Conservation (phyloP, 2,329 filamentous ascomycete genomes). For the Aspergillus sp. region DNA sequence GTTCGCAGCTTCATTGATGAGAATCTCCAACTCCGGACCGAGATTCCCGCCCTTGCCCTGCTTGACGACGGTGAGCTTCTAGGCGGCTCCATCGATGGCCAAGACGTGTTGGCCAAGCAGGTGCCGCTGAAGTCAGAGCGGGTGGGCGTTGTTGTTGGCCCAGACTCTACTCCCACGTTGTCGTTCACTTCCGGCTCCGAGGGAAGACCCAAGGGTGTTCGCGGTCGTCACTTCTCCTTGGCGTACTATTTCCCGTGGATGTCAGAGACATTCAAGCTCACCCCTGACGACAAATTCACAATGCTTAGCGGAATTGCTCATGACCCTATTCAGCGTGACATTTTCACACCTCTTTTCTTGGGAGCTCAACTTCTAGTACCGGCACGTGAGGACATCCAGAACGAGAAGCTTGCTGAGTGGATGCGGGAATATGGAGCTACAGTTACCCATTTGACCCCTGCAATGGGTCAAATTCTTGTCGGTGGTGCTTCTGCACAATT, state of each 20-base stretch:
- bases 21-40: constrained; percentile 72
- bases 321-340: constrained; percentile 66
- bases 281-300: constrained; percentile 74
- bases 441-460: constrained; percentile 88
- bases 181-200: constrained; percentile 75
- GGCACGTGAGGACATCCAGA: constrained; percentile 79
- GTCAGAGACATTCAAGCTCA: constrained; percentile 78
- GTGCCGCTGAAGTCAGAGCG: constrained; percentile 58
- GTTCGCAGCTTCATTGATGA: constrained; percentile 72
- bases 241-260: constrained; percentile 93
- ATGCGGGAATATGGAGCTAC: constrained; percentile 75
- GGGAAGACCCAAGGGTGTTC: constrained; percentile 83
- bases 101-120: constrained; percentile 68
- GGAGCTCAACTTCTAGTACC: constrained; percentile 80
- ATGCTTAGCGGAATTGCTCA: constrained; percentile 82
- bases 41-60: constrained; percentile 75
- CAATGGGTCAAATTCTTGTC: constrained; percentile 95
- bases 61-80: constrained; percentile 70
- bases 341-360: constrained; percentile 88
- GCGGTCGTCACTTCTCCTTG: constrained; percentile 83
- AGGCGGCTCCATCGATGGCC: constrained; percentile 69
- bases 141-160: constrained; percentile 78
- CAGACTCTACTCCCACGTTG: constrained; percentile 79
- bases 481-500: constrained; percentile 80
- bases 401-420: constrained; percentile 88